phyloP scores from a whole-genome alignment of 1,284 basidiomycete species.

The Tausonia pullulans region DNA sequence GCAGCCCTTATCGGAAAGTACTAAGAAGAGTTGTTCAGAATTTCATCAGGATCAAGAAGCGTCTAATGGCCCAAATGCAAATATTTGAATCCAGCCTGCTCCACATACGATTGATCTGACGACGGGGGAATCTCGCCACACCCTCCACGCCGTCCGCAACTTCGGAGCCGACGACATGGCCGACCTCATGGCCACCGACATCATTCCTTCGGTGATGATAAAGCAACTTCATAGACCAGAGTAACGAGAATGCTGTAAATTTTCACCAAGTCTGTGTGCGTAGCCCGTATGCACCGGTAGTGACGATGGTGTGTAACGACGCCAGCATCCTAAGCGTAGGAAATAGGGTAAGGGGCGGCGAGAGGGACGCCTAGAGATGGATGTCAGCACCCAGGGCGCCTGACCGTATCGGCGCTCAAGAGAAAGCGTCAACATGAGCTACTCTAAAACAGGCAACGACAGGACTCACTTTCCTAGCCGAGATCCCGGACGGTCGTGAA shows the following conservation, averaged over 20 bases:
- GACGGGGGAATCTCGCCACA: slow-evolving; percentile 47
- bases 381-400: slow-evolving; percentile 53
- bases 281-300: slow-evolving; percentile 51
- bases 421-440: background rate
- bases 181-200: slow-evolving; percentile 35
- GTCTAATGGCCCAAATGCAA: too few species aligned
- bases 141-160: slow-evolving; percentile 48
- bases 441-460: slow-evolving; percentile 14
- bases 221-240: too few species aligned
- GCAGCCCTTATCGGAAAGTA: slow-evolving; percentile 39
- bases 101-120: slow-evolving; percentile 57
- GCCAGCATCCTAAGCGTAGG: slow-evolving; percentile 55
- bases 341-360: slow-evolving; percentile 43
- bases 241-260: background rate
- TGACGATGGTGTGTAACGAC: slow-evolving; percentile 49
- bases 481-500: slow-evolving; percentile 46
- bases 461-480: slow-evolving; percentile 36
- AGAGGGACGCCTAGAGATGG: slow-evolving; percentile 47
- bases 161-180: slow-evolving; percentile 48
- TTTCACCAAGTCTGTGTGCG: slow-evolving; percentile 18
- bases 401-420: slow-evolving; percentile 49
- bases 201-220: background rate
- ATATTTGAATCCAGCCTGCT: slow-evolving; percentile 44
- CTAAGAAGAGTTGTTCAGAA: too few species aligned
- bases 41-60: too few species aligned